Percentiles rank a stretch among this genome's conserved stretches.
phyloP scores from a whole-genome alignment of 2,329 filamentous ascomycete genomes.

The Diaporthe ilicicola region DNA sequence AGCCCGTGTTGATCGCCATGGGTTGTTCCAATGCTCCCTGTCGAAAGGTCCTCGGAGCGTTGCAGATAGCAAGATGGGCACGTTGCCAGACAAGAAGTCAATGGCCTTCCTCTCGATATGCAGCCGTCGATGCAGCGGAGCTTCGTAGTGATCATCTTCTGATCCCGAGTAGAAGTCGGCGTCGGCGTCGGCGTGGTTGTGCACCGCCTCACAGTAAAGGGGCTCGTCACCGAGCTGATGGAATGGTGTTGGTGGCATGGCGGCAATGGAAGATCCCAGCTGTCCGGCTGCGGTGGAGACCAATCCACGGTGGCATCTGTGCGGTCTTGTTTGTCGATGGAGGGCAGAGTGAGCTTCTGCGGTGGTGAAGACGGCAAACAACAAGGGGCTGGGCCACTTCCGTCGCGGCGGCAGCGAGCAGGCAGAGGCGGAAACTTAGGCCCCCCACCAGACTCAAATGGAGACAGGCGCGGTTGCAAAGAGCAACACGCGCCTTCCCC shows the following conservation, averaged over 20 bases:
- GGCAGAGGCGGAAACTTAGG: slow-evolving; percentile 23
- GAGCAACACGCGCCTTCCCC: slow-evolving; percentile 23
- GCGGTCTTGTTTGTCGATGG: not conserved
- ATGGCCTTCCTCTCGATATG: slow-evolving; percentile 68
- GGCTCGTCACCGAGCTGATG: slow-evolving; percentile 44
- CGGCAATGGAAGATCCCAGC: not conserved
- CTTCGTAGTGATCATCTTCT: slow-evolving; percentile 63
- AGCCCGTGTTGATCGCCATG: slow-evolving; percentile 53
- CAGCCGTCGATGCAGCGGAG: slow-evolving; percentile 53
- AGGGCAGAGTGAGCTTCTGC: not conserved
- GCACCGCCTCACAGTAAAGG: slow-evolving; percentile 57
- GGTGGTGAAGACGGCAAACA: not conserved
- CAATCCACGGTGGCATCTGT: not conserved
- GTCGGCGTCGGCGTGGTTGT: slow-evolving; percentile 50
- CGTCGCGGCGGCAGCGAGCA: not conserved
- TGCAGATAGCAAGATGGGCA: slow-evolving; percentile 67
- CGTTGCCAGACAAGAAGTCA: slow-evolving; percentile 64
- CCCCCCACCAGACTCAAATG: not conserved
- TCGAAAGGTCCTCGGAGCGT: slow-evolving; percentile 70
- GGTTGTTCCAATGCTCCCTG: slow-evolving; percentile 57
- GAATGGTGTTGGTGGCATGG: slow-evolving; percentile 18
- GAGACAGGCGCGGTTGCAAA: slow-evolving; percentile 24
- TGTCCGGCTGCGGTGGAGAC: slow-evolving; percentile 19
- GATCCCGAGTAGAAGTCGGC: slow-evolving; percentile 63
- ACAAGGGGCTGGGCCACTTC: not conserved